These are phyloP conservation scores for Paramyrothecium sp. DNA, from an alignment of 2,329 filamentous ascomycete genomes.

Conservation along the genomic window DNA sequence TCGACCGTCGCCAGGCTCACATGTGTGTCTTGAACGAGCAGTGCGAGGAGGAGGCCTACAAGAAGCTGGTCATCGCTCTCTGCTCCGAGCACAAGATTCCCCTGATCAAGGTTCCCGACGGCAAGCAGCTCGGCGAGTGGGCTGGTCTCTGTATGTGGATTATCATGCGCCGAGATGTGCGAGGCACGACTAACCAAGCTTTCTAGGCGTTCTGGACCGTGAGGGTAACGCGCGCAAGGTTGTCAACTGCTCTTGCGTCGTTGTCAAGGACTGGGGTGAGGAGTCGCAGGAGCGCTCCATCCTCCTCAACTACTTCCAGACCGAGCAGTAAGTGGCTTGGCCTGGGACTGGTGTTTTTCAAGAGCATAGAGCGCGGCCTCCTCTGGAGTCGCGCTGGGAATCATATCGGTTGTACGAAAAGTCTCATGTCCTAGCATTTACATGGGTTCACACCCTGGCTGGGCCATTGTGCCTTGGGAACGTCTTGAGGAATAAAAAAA, in stretches of 20 bases:
- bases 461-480: conserved; percentile 24
- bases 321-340: conserved; percentile 60
- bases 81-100: conserved; percentile 99
- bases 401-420: conserved; percentile 44
- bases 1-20: conserved; percentile 97
- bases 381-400: conserved; percentile 25
- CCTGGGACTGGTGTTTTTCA: conserved; percentile 20
- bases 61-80: conserved; percentile 98
- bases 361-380: conserved; percentile 38
- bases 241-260: conserved; percentile 99
- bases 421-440: conserved; percentile 45
- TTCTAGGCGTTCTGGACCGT: conserved; percentile 89
- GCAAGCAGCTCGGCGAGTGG: conserved; percentile 99
- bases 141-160: conserved; percentile 90
- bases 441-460: conserved; percentile 34
- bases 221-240: conserved; percentile 99
- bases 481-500: conserved; percentile 39
- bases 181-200: conserved; percentile 25
- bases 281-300: conserved; percentile 98
- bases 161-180: background rate
- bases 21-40: conserved; percentile 99
- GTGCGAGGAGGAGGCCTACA: conserved; percentile 99
- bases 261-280: conserved; percentile 99
- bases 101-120: conserved; percentile 99
- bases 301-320: conserved; percentile 99